These are phyloP conservation scores for Thermomucor indicae-seudaticae DNA, from an alignment of 371 early-diverging fungal species.

Conservation along the genomic window DNA sequence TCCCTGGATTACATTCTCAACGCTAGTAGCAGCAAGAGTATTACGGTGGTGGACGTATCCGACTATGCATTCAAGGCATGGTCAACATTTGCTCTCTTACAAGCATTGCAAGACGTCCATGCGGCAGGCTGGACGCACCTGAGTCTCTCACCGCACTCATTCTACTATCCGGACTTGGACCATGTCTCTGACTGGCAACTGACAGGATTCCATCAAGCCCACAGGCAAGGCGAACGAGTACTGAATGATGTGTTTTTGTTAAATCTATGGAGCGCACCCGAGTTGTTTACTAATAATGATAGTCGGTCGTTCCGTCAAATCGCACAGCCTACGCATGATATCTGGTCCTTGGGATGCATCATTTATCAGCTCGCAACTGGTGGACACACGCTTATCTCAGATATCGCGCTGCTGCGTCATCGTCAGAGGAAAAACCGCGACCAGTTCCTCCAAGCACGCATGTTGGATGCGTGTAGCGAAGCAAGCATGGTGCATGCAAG, in stretches of 20 bases:
- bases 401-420: not conserved
- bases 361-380: conserved; percentile 15
- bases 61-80: conserved; percentile 11
- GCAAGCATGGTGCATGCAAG: conserved; percentile 4
- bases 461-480: conserved; percentile 7
- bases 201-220: conserved; percentile 7
- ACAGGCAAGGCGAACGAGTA: not conserved
- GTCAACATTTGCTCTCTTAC: conserved; percentile 9
- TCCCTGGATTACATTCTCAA: conserved; percentile 11
- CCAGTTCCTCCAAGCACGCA: conserved; percentile 3
- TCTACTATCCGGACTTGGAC: conserved; percentile 10
- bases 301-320: conserved; percentile 1
- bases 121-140: conserved; percentile 10
- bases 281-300: conserved; percentile 4
- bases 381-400: not conserved
- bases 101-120: conserved; percentile 11
- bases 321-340: conserved; percentile 5
- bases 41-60: not conserved
- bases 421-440: conserved; percentile 1
- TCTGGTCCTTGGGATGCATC: conserved; percentile 16
- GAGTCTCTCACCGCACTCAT: conserved; percentile 4
- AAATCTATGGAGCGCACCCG: conserved; percentile 13
- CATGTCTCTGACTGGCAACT: conserved; percentile 12
- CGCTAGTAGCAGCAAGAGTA: not conserved
- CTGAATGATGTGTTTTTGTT: not conserved